Conservation (phyloP, 23 red algal species). For the Gracilaria gracilis region DNA sequence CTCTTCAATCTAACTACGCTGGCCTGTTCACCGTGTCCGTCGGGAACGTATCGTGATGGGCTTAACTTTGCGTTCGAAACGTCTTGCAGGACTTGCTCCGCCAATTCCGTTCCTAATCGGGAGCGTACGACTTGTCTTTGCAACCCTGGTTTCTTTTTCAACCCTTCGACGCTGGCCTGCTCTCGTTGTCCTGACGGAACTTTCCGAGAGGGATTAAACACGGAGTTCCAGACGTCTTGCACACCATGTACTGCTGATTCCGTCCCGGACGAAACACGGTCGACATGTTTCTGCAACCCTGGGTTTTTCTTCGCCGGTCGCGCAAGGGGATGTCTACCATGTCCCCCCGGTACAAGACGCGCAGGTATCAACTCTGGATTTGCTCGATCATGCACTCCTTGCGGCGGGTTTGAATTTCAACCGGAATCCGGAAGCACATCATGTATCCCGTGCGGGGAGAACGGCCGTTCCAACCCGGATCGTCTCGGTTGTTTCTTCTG, state of each 20-base stretch:
- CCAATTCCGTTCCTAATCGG: conserved; percentile 9
- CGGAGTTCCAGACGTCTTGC: conserved; percentile 1
- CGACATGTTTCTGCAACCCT: conserved; percentile 25
- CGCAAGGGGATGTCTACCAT: background rate
- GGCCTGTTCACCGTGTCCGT: conserved; percentile 18
- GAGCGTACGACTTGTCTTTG: conserved; percentile 4
- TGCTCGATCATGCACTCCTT: conserved; percentile 4
- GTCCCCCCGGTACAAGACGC: background rate
- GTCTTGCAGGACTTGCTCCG: background rate
- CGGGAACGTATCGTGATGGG: conserved; percentile 5
- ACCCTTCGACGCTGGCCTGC: background rate
- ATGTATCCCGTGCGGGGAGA: conserved; percentile 20
- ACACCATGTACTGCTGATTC: background rate
- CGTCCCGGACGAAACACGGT: background rate
- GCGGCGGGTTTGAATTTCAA: conserved; percentile 3
- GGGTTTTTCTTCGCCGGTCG: background rate
- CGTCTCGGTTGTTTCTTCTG: conserved; percentile 30
- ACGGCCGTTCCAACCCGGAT: conserved; percentile 3
- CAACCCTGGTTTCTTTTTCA: conserved; percentile 12
- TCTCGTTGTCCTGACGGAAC: conserved; percentile 14
- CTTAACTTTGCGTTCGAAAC: conserved; percentile 9
- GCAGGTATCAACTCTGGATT: background rate
- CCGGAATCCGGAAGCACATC: background rate
- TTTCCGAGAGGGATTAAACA: conserved; percentile 8
- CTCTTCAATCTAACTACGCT: conserved; percentile 23